Percentiles rank a stretch among this genome's conserved stretches.
These are phyloP conservation scores for Brassica cretica DNA, from an alignment of 345 rosid genomes.

Conservation along the genomic window DNA sequence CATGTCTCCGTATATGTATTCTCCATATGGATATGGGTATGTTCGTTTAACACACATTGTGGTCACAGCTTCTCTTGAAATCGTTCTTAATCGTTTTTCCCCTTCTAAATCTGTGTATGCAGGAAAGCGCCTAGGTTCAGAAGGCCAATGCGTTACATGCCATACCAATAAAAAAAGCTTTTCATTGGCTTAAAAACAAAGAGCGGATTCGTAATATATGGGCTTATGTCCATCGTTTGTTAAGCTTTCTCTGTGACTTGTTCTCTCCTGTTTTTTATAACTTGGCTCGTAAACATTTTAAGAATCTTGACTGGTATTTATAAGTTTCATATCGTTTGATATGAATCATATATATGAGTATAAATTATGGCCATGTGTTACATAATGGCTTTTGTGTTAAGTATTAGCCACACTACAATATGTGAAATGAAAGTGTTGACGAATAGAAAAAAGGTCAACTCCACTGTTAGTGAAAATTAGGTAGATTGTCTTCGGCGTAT, in stretches of 20 bases:
- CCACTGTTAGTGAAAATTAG: not conserved
- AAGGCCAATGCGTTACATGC: conserved; percentile 89
- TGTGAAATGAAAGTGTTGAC: not conserved
- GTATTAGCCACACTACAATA: not conserved
- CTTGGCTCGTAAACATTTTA: conserved; percentile 24
- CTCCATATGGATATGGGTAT: conserved; percentile 92
- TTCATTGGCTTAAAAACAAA: not conserved
- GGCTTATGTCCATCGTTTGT: conserved; percentile 12
- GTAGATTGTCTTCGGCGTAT: not conserved
- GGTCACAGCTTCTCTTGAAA: not conserved
- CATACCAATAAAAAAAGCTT: conserved; percentile 59
- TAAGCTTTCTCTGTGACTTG: conserved; percentile 26
- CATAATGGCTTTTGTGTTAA: not conserved
- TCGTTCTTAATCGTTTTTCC: not conserved
- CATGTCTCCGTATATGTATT: conserved; percentile 70
- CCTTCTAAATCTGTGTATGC: conserved; percentile 29
- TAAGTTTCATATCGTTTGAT: conserved; percentile 26
- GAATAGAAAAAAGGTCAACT: not conserved
- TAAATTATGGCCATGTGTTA: conserved; percentile 12
- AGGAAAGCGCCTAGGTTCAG: conserved; percentile 92
- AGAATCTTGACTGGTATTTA: conserved; percentile 16
- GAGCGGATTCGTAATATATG: conserved; percentile 5
- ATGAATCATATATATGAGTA: conserved; percentile 11
- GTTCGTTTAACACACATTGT: conserved; percentile 18
- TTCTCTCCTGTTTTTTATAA: conserved; percentile 3